Evolutionary conservation across 2,329 filamentous ascomycete genomes (phyloP), one percentile per base, ranked within the genome.

Genomic region (Gnomoniopsis smithogilvyi): DNA sequence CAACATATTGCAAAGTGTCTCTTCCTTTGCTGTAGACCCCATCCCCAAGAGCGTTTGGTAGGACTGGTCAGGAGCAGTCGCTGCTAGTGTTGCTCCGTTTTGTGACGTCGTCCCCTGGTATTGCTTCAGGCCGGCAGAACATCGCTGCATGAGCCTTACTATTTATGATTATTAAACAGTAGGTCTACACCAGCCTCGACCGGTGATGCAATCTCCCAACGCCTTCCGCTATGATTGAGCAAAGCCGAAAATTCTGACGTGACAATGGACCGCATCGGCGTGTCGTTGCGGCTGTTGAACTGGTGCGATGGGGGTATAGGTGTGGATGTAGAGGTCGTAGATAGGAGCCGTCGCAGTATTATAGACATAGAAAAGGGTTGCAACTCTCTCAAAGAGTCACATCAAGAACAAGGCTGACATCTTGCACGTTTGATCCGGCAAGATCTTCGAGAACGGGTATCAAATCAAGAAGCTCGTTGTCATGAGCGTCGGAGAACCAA

Each of bases 401-500:
- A 79, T 99, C 95, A 69, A 99, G 88, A 68, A 99, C 95, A 70
- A 99, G 82, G 80, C 94, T 98, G 74, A 99, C 95, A 76, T 99
- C 95, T 76, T 89, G 86, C 63, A 99, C 95, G 72, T 94, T 90
- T 61, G 87, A 76, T 66, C 90, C 89, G 63, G 95, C 94, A 71
- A 99, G 82, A 76, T 99, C 95, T 81, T 99, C 95, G 66, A 99
- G 91, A 68, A 99, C 95, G 55, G 95, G 95, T 73, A 99, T 98
- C 68, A 99, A 81, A 73, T 99, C 95, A 69, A 99, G 82, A 63
- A 99, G 83, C 81, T 99, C 95, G 76, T 99, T 99, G 79, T 99
- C 95, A 76, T 99, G 95, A 63, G 95, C 95, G 77, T 99, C 95
- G 66, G 93, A 97, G 79, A 99, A 99, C 95, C 95, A 99, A 81